Conservation (phyloP, 768 basidiomycete species). For the Panaeolus cyanescens region DNA sequence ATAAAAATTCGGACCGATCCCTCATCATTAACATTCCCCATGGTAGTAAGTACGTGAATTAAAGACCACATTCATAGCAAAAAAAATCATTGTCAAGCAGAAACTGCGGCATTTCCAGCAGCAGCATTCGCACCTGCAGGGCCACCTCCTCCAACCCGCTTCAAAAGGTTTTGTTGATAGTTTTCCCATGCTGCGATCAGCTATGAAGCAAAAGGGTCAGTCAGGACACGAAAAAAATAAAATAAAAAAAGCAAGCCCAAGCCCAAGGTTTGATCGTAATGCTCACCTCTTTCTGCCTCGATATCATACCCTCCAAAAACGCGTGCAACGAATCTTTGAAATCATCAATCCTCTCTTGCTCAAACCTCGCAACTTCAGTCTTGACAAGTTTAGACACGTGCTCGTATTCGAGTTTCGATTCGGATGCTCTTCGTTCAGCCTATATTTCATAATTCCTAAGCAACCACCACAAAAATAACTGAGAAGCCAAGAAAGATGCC, state of each 20-base stretch:
- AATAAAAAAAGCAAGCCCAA: constrained; percentile 12
- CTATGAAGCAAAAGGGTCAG: constrained; percentile 34
- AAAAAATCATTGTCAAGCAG: neutral
- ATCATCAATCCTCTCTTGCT: constrained; percentile 91
- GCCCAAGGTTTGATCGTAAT: neutral
- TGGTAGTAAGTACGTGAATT: neutral
- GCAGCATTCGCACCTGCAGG: constrained; percentile 6
- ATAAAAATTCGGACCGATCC: neutral
- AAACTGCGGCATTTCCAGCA: neutral
- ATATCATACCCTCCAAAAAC: constrained; percentile 87
- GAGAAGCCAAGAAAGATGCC: constrained; percentile 18
- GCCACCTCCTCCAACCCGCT: constrained; percentile 34
- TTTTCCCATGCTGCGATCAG: constrained; percentile 79
- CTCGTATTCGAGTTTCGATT: constrained; percentile 88
- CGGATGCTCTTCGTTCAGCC: constrained; percentile 84
- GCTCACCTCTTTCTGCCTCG: constrained; percentile 74
- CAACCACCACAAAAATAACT: neutral
- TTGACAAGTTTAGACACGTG: constrained; percentile 87
- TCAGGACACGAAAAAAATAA: neutral
- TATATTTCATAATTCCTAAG: constrained; percentile 27
- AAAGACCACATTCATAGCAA: neutral
- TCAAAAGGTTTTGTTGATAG: constrained; percentile 75
- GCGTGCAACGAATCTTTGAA: constrained; percentile 84
- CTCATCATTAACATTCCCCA: neutral
- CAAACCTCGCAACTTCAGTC: constrained; percentile 86